Conservation (phyloP, 441 rosid genomes). For the Raphanus hybrid region DNA sequence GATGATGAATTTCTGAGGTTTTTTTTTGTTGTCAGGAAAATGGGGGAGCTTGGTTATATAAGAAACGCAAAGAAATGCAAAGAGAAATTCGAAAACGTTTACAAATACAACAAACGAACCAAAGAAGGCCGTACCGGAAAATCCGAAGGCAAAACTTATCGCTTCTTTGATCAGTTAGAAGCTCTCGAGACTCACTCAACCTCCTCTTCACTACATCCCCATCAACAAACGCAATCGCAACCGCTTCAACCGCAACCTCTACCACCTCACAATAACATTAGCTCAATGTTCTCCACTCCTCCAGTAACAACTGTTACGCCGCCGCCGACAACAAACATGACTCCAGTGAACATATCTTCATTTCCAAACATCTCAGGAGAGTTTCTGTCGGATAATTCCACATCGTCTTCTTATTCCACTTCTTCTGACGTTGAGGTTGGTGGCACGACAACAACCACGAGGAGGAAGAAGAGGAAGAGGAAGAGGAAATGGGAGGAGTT, state of each 20-base stretch:
- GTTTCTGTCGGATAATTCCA: too few relatives aligned
- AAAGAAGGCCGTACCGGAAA: constrained; percentile 56
- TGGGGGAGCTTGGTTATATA: constrained; percentile 59
- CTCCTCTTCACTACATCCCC: constrained; percentile 40
- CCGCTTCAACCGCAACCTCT: constrained; percentile 19
- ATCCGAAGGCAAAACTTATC: constrained; percentile 52
- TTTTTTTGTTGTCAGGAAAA: constrained; percentile 47
- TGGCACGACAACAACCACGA: too few relatives aligned
- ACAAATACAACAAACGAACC: constrained; percentile 66
- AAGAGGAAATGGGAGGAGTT: too few relatives aligned
- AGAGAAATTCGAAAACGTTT: constrained; percentile 73
- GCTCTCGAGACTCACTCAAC: constrained; percentile 51
- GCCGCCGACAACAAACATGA: constrained; percentile 19
- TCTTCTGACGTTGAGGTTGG: too few relatives aligned
- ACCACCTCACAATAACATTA: neutral
- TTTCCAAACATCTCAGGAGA: too few relatives aligned
- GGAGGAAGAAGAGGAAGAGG: too few relatives aligned
- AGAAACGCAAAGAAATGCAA: constrained; percentile 73
- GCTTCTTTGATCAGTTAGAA: constrained; percentile 61
- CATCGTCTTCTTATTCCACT: too few relatives aligned
- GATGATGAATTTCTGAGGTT: too few relatives aligned
- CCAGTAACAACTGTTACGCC: too few relatives aligned
- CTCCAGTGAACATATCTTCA: too few relatives aligned
- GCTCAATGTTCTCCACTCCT: too few relatives aligned
- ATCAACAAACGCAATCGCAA: constrained; percentile 25